Conservation (phyloP, 163 green algal species). For the Scenedesmus sp. region DNA sequence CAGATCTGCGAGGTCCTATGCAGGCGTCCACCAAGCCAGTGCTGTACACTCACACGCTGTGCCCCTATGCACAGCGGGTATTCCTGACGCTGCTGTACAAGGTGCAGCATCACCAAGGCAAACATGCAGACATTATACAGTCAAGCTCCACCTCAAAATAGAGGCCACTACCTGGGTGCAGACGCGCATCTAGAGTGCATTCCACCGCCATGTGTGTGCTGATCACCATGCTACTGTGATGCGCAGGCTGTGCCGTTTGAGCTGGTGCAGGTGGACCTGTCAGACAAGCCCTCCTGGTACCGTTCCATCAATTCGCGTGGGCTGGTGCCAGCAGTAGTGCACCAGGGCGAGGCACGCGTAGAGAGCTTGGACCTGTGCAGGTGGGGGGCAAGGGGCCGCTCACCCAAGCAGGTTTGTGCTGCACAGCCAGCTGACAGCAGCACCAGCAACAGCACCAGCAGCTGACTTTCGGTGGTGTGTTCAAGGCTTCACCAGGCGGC, state of each 20-base stretch:
- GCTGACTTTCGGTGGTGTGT: neutral
- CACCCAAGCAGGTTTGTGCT: neutral
- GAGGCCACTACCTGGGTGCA: neutral
- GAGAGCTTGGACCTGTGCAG: constrained; percentile 72
- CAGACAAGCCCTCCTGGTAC: constrained; percentile 72
- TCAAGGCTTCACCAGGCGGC: neutral
- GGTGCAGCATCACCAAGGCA: neutral
- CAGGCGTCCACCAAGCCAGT: constrained; percentile 21
- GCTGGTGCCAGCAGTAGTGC: constrained; percentile 69
- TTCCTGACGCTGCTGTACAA: constrained; percentile 73
- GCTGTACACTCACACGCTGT: constrained; percentile 78
- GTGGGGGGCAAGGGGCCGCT: constrained; percentile 34
- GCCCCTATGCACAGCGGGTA: constrained; percentile 78
- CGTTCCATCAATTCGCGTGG: constrained; percentile 57
- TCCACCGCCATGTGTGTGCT: neutral
- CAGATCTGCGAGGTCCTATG: constrained; percentile 9
- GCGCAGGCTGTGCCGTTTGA: constrained; percentile 58
- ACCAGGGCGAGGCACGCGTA: constrained; percentile 27
- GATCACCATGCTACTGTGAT: neutral
- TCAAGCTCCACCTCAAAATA: too few species aligned
- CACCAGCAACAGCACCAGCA: neutral
- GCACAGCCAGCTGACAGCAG: too few species aligned
- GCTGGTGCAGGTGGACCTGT: constrained; percentile 76
- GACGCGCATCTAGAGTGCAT: too few species aligned
- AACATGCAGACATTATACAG: neutral